A percentile compares a stretch with the other conserved stretches of the same genome.
phyloP scores from a whole-genome alignment of 2,329 filamentous ascomycete species.

The Conoideocrella luteorostrata region DNA sequence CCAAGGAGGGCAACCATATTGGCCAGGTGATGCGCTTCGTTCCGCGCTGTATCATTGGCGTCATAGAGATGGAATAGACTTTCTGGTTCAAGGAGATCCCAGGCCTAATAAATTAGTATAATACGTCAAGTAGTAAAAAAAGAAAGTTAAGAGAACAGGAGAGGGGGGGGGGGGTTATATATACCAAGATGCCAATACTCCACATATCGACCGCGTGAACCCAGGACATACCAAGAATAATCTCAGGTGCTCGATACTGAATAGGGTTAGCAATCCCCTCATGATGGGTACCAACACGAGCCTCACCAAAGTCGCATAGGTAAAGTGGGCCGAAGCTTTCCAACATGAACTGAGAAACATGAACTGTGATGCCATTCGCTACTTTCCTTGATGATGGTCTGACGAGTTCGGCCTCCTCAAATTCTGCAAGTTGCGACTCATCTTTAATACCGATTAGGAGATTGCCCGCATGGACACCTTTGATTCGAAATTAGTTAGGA shows the following conservation, averaged over 20 bases:
- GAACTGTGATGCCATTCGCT: conserved; percentile 17
- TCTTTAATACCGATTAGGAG: conserved; percentile 26
- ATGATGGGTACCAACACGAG: conserved; percentile 20
- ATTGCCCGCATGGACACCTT: conserved; percentile 29
- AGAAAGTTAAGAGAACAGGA: no score
- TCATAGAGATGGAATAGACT: no score
- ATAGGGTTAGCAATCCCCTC: conserved; percentile 18
- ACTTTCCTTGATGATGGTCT: conserved; percentile 23
- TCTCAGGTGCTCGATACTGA: conserved; percentile 26
- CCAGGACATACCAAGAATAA: conserved; percentile 29
- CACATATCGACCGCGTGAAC: conserved; percentile 26
- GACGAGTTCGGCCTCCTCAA: conserved; percentile 23
- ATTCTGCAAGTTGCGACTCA: conserved; percentile 19
- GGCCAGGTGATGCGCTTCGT: no score
- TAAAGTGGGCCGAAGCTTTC: conserved; percentile 22
- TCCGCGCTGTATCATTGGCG: no score
- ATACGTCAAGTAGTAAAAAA: no score
- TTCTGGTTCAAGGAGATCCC: no score
- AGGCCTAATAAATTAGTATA: no score
- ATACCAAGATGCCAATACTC: conserved; percentile 27
- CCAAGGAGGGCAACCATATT: no score
- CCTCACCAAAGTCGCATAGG: conserved; percentile 28
- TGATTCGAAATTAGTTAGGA: background rate
- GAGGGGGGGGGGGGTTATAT: no score
- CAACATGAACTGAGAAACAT: conserved; percentile 25